A percentile compares a stretch with the other conserved stretches of the same genome.
phyloP scores from a whole-genome alignment of 2,329 filamentous ascomycete genomes.

The Kalmusia sp. region DNA sequence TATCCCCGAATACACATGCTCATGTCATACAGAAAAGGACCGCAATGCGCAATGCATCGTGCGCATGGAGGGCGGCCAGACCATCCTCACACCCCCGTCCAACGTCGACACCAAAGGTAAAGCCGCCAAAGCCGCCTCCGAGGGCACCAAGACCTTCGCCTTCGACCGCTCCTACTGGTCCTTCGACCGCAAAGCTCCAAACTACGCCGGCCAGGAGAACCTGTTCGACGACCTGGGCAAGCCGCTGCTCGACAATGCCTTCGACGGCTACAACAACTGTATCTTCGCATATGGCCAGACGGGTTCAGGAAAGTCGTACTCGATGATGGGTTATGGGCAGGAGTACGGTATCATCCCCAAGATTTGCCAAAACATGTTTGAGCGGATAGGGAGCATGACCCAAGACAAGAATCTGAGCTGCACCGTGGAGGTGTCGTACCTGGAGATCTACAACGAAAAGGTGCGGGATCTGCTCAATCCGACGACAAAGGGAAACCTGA shows the following conservation, averaged over 20 bases:
- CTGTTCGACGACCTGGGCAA: conserved; percentile 87
- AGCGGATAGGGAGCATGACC: conserved; percentile 74
- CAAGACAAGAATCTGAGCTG: conserved; percentile 81
- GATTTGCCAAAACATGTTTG: conserved; percentile 98
- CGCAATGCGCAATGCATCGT: conserved; percentile 95
- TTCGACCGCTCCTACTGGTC: conserved; percentile 99
- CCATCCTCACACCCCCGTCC: conserved; percentile 77
- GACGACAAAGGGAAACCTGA: conserved; percentile 92
- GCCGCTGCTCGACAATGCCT: conserved; percentile 95
- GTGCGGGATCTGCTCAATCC: conserved; percentile 96
- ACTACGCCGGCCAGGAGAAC: conserved; percentile 89
- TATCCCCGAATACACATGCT: conserved; percentile 10
- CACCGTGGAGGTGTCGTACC: conserved; percentile 96
- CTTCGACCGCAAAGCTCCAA: conserved; percentile 79
- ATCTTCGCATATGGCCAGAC: conserved; percentile 99
- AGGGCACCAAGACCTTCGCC: conserved; percentile 83
- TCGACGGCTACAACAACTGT: conserved; percentile 98
- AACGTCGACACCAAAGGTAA: conserved; percentile 66
- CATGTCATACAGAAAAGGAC: conserved; percentile 74
- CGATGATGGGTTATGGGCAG: conserved; percentile 99
- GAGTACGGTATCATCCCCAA: conserved; percentile 95
- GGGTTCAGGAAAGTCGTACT: conserved; percentile 97
- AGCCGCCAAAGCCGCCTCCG: conserved; percentile 67
- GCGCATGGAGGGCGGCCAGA: conserved; percentile 94
- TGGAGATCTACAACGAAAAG: conserved; percentile 99